Base-by-base conservation (phyloP, 192 early-diverging fungal genomes). In the Coemansia sp. region DNA sequence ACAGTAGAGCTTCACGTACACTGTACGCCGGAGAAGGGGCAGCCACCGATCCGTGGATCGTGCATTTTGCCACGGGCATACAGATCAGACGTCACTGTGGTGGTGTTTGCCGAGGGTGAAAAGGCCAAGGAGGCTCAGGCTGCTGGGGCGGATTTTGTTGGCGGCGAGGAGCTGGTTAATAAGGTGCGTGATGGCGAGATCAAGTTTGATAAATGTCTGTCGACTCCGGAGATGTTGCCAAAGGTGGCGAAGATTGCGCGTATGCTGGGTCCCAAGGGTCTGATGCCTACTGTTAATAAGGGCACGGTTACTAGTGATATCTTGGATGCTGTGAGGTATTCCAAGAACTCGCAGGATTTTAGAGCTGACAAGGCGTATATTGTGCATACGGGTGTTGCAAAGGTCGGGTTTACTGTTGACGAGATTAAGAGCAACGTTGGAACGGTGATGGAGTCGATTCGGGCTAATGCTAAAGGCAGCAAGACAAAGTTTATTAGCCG, bases 231-330 rank as follows among this genome's bases (percentile, higher is more conserved):
- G 17, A 93, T 96, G 90, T 89, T 93, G 77, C 93, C 94, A 28
- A 77, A 86, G 40, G 93, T 96, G 34, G 85, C 93, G 36, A 91
- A 89, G 71, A 90, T 98, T 73, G 96, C 94, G 6, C 87, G 89
- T 52, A 72, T 95, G 29, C 74, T 98, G 67, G 96, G 96, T 64
- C 96, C 96, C 29, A 93, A 93, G 72, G 93, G 94, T n/a, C 82
- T 98, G 62, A 97, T 98, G 96, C 96, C 96, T 25, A 95, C 89
- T 4, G 80, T 86, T 25, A 91, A 91, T 54, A 91, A 89, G 69
- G 90, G 90, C 51, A 95, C 93, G 20, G 93, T 94, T 3, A 91
- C 91, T 0, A 86, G 89, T 56, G 91, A 92, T 65, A 85, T 97
- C 36, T 67, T 83, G 0, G 82, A 73, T 6, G 83, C 86, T 22